Conservation (phyloP, 2,329 filamentous ascomycete species). For the Cephalotrichum gorgonifer region DNA sequence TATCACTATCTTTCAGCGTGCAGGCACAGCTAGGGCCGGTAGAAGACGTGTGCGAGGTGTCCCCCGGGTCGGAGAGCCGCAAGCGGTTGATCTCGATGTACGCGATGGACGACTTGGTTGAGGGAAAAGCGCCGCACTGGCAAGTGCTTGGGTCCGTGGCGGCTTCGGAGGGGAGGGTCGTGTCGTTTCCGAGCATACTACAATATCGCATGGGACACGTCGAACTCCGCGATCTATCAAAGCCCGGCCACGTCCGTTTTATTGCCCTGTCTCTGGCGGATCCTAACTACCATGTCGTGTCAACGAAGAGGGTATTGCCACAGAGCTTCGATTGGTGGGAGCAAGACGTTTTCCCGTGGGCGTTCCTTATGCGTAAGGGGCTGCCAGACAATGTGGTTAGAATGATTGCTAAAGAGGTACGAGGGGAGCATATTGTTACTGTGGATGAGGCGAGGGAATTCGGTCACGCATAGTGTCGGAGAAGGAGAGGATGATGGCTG, state of each 20-base stretch:
- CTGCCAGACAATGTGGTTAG: background rate
- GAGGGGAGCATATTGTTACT: background rate
- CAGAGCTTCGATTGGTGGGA: constrained; percentile 4
- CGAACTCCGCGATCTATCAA: background rate
- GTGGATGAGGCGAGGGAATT: constrained; percentile 1
- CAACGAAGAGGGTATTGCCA: constrained; percentile 1
- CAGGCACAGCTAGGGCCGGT: background rate
- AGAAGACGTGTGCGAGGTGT: background rate
- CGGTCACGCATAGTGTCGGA: background rate
- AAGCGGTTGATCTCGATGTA: background rate
- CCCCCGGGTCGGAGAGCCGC: background rate
- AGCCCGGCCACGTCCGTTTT: constrained; percentile 2
- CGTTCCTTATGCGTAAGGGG: background rate
- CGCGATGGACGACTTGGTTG: background rate
- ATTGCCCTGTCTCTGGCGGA: constrained; percentile 1
- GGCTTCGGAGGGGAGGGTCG: background rate
- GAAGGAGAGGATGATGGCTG: constrained; percentile 4
- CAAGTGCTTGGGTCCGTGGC: constrained; percentile 3
- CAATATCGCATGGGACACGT: constrained; percentile 2
- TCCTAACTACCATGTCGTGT: constrained; percentile 2
- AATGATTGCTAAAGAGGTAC: background rate
- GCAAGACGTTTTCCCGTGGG: constrained; percentile 1
- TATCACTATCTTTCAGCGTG: background rate
- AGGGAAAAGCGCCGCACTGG: background rate
- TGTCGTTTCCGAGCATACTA: background rate